Evolutionary conservation across 2,329 filamentous ascomycete genomes (phyloP).

Genomic region (Cladosporium cucumerinum): DNA sequence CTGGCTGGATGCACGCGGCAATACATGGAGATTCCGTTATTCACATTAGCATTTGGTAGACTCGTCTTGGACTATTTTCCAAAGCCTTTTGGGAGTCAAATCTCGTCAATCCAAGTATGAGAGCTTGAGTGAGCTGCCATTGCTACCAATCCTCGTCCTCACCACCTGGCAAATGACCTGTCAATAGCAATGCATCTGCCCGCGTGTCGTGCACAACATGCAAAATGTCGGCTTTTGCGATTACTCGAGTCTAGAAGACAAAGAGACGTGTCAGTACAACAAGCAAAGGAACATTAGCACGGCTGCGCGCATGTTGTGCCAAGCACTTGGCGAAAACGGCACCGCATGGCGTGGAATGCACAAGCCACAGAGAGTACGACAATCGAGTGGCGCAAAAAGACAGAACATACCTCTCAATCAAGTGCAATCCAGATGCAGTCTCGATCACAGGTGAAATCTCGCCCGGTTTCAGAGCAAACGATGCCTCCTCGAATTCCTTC

Average conservation of each 20-base stretch:
- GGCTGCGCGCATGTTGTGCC: slow-evolving; percentile 7
- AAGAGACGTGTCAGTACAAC: slow-evolving; percentile 16
- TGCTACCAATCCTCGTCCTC: neutral
- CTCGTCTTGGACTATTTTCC: neutral
- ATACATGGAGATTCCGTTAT: neutral
- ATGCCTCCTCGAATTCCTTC: slow-evolving; percentile 94
- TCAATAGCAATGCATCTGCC: slow-evolving; percentile 5
- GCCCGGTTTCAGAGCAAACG: slow-evolving; percentile 83
- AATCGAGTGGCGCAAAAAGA: slow-evolving; percentile 5
- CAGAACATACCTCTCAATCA: slow-evolving; percentile 79
- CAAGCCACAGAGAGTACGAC: neutral
- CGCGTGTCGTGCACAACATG: slow-evolving; percentile 10
- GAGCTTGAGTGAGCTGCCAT: neutral
- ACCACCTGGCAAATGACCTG: slow-evolving; percentile 11
- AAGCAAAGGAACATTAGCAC: slow-evolving; percentile 3
- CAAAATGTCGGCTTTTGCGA: slow-evolving; percentile 4
- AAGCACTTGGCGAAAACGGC: slow-evolving; percentile 1
- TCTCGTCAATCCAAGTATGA: neutral
- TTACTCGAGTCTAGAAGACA: slow-evolving; percentile 17
- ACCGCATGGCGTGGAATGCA: slow-evolving; percentile 3
- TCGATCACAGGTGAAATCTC: slow-evolving; percentile 85
- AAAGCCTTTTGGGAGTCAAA: neutral
- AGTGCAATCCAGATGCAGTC: slow-evolving; percentile 88
- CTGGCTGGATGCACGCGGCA: neutral
- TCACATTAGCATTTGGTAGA: slow-evolving; percentile 15